Percentiles rank a stretch among this genome's conserved stretches.
Evolutionary conservation across 1,284 basidiomycete genomes (phyloP).

Genomic region (Puccinia coronata): DNA sequence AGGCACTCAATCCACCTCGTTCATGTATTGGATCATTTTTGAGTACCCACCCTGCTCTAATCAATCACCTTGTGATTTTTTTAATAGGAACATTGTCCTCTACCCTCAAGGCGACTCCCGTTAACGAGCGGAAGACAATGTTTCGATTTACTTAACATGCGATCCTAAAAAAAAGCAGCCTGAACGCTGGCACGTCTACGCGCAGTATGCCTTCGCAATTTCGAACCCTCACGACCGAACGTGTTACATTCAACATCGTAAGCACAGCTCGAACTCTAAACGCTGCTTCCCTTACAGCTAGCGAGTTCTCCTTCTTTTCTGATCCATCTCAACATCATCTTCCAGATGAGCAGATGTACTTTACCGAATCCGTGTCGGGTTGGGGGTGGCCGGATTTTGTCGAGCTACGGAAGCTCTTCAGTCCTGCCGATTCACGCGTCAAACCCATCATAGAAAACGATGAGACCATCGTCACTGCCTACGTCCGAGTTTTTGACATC

Average conservation of each 20-base stretch:
- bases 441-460: slow-evolving; percentile 96
- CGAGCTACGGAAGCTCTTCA: slow-evolving; percentile 91
- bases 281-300: neutral
- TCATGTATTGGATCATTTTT: slow-evolving; percentile 17
- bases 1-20: slow-evolving; percentile 55
- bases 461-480: slow-evolving; percentile 88
- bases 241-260: slow-evolving; percentile 96
- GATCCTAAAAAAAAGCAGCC: slow-evolving; percentile 95
- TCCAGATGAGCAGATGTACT: slow-evolving; percentile 95
- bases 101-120: slow-evolving; percentile 99
- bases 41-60: neutral
- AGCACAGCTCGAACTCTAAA: slow-evolving; percentile 55
- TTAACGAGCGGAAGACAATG: slow-evolving; percentile 97
- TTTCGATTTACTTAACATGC: slow-evolving; percentile 98
- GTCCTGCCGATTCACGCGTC: slow-evolving; percentile 76
- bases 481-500: slow-evolving; percentile 93
- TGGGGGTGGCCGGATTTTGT: slow-evolving; percentile 99
- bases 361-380: slow-evolving; percentile 98
- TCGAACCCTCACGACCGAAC: slow-evolving; percentile 94
- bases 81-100: slow-evolving; percentile 85
- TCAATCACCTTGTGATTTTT: too few relatives aligned
- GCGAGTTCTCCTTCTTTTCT: neutral
- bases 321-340: neutral
- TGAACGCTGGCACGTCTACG: slow-evolving; percentile 99
- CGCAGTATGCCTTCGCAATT: slow-evolving; percentile 97